phyloP scores from a whole-genome alignment of 1,284 basidiomycete species.

The Coriolopsis trogii region DNA sequence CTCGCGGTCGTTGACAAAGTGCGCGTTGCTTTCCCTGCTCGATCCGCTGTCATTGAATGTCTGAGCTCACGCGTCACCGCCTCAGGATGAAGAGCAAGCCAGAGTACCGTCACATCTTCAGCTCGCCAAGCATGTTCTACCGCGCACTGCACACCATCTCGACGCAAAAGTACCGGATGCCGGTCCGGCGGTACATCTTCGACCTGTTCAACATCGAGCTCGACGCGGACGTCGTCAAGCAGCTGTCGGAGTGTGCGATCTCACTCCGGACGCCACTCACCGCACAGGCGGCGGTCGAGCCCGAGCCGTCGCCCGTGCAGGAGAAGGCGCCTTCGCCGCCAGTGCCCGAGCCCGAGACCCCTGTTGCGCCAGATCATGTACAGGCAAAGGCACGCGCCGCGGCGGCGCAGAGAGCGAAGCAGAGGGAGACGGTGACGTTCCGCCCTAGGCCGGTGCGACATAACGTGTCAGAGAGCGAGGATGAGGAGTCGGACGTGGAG shows the following conservation, averaged over 20 bases:
- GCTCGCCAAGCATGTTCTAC: slow-evolving; percentile 79
- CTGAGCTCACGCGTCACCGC: neutral
- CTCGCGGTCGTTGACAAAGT: slow-evolving; percentile 86
- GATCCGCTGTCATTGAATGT: neutral
- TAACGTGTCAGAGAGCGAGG: slow-evolving; percentile 62
- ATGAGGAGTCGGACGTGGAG: slow-evolving; percentile 55
- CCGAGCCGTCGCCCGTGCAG: slow-evolving; percentile 35
- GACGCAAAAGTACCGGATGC: slow-evolving; percentile 85
- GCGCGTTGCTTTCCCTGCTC: slow-evolving; percentile 30
- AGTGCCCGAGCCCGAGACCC: slow-evolving; percentile 5
- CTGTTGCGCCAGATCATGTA: slow-evolving; percentile 40
- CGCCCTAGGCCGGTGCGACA: slow-evolving; percentile 26
- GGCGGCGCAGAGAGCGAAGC: slow-evolving; percentile 24
- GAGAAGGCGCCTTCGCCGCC: neutral
- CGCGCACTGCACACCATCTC: slow-evolving; percentile 86
- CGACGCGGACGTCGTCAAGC: slow-evolving; percentile 56
- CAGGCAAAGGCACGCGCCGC: slow-evolving; percentile 60
- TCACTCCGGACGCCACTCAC: slow-evolving; percentile 17
- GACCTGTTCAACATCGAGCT: slow-evolving; percentile 90
- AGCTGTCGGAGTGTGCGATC: slow-evolving; percentile 51
- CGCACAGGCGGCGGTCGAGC: slow-evolving; percentile 4
- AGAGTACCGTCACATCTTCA: slow-evolving; percentile 77
- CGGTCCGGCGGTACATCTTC: slow-evolving; percentile 89
- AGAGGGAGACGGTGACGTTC: slow-evolving; percentile 10
- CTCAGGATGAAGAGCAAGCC: slow-evolving; percentile 79